Evolutionary conservation across 23 red algal genomes (phyloP).

Genomic region (Porphyridium purpureum): DNA sequence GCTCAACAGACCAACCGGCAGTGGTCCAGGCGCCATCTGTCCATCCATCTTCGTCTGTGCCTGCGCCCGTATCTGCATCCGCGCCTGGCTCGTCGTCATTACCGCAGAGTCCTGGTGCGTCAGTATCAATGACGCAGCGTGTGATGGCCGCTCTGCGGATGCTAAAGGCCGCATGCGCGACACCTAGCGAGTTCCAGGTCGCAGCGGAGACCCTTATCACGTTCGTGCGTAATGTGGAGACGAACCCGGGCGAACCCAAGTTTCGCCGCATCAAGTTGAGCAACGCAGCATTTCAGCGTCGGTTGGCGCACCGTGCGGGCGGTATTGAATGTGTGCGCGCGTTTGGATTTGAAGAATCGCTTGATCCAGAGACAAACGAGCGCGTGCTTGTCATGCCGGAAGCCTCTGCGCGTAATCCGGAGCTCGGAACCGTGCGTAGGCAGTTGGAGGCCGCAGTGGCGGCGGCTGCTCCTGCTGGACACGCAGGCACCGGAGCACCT

Average conservation of each 20-base stretch:
- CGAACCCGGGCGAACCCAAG: slow-evolving; percentile 19
- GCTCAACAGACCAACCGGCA: neutral
- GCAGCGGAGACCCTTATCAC: slow-evolving; percentile 37
- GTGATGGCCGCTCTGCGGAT: slow-evolving; percentile 29
- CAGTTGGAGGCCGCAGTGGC: slow-evolving; percentile 30
- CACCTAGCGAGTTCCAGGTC: slow-evolving; percentile 23
- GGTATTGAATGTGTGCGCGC: slow-evolving; percentile 34
- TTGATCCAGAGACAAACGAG: slow-evolving; percentile 38
- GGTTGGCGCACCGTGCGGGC: slow-evolving; percentile 14
- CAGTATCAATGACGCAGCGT: slow-evolving; percentile 3
- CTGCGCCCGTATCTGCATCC: neutral
- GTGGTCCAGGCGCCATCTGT: slow-evolving; percentile 2
- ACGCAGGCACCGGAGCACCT: neutral
- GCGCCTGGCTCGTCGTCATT: slow-evolving; percentile 1
- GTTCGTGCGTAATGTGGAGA: slow-evolving; percentile 43
- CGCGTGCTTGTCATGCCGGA: slow-evolving; percentile 17
- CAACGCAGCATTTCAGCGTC: slow-evolving; percentile 30
- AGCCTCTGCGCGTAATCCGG: slow-evolving; percentile 16
- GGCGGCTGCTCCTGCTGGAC: slow-evolving; percentile 2
- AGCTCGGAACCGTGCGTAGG: slow-evolving; percentile 12
- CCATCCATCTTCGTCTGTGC: slow-evolving; percentile 7
- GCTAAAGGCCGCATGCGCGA: slow-evolving; percentile 12
- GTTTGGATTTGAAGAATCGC: slow-evolving; percentile 30
- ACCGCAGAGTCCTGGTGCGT: slow-evolving; percentile 1
- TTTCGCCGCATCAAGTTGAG: slow-evolving; percentile 23